Evolutionary conservation across 164 flowering plant genomes (phyloP), one percentile per base, ranked within the genome.

Genomic region (Chimonanthus praecox): DNA sequence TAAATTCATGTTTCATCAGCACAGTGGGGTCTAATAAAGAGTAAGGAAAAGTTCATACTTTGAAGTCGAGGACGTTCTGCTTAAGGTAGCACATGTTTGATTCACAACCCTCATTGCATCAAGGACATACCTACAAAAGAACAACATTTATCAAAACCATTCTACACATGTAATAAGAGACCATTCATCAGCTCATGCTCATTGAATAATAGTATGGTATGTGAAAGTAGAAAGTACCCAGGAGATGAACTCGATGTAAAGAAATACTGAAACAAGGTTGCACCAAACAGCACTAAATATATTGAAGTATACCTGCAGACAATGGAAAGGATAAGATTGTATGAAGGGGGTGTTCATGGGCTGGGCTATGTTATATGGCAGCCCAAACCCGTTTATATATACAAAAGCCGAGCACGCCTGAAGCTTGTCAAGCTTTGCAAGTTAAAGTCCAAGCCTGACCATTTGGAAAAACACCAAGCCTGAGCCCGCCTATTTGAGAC

Each of bases 231-330:
- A 65, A 77, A 15, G 79, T 90, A 92, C 99, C 99, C 99, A 3
- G 99, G 99, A 74, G 99, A 92, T 73, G 99, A 86, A 78, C 87
- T 81, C n/a, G 97, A 80, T 6, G 97, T 92, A 11, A 89, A 71
- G 78, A 94, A 92, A 77, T 91, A 94, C 68, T 92, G 99, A 75
- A 78, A 80, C 80, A 94, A 77, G 33, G 98, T 87, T 43, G 86
- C 90, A 63, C 84, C 78, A 80, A 88, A 89, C 60, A 94, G 79
- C 65, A 86, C 72, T 78, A 88, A 71, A 79, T 90, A 94, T 18
- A 83, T 69, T 33, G 86, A 87, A 15, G 88, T 84, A 68, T 88
- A 91, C 98, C 98, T 94, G 88, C 58, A 71, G 76, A 66, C 33
- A 2, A 54, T 7, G 16, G 16, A 11, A 54, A 54, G 33, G 33